phyloP scores from a whole-genome alignment of 345 rosid genomes.

The Reutealis trisperma region DNA sequence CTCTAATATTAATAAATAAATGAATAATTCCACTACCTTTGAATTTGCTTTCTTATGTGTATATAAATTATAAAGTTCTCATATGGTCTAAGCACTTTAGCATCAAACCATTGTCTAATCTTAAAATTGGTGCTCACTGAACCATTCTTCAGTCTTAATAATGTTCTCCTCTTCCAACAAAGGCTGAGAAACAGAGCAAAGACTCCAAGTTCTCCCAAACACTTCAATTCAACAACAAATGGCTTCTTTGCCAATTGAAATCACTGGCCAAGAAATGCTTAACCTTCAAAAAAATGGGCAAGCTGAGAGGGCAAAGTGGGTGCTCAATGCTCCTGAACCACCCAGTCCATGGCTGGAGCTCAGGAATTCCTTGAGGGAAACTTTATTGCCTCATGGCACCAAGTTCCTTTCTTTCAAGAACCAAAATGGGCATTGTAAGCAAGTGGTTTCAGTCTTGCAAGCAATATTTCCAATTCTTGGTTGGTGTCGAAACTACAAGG shows the following conservation, averaged over 20 bases:
- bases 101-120: conserved; percentile 20
- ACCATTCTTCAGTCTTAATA: conserved; percentile 2
- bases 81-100: not conserved
- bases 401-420: conserved; percentile 37
- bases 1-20: too few relatives aligned
- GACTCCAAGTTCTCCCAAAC: conserved; percentile 78
- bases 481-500: conserved; percentile 63
- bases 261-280: conserved; percentile 28
- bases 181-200: conserved; percentile 16
- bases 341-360: conserved; percentile 63
- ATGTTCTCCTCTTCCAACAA: conserved; percentile 9
- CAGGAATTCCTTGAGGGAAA: conserved; percentile 36
- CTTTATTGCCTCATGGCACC: conserved; percentile 35
- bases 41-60: conserved; percentile 18
- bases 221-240: conserved; percentile 61
- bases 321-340: conserved; percentile 67
- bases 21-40: conserved; percentile 3
- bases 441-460: conserved; percentile 35
- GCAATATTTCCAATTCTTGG: conserved; percentile 63
- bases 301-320: conserved; percentile 55
- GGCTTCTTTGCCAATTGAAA: conserved; percentile 40
- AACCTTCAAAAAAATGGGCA: conserved; percentile 44
- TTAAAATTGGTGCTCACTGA: conserved; percentile 26
- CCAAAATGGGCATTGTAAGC: conserved; percentile 29
- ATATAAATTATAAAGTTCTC: conserved; percentile 8